Percentiles rank a stretch among this genome's conserved stretches.
phyloP scores from a whole-genome alignment of 2,329 filamentous ascomycete genomes.

The Septoria linicola region DNA sequence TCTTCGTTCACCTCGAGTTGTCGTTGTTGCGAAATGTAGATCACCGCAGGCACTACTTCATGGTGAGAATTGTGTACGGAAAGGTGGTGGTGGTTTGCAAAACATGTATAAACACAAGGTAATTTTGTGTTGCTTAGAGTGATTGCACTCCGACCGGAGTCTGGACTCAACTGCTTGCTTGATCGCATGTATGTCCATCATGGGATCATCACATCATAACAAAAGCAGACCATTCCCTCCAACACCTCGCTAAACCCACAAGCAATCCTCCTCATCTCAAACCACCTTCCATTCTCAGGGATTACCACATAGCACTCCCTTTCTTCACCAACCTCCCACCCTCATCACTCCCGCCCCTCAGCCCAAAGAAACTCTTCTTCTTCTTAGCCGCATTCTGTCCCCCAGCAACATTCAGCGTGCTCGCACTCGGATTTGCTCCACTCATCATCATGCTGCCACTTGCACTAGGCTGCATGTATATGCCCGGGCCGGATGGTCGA shows the following conservation, averaged over 20 bases:
- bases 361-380: conserved; percentile 42
- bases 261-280: background rate
- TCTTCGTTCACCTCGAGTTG: too few species aligned
- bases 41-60: too few species aligned
- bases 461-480: conserved; percentile 35
- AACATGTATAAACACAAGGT: too few species aligned
- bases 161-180: too few species aligned
- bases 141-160: too few species aligned
- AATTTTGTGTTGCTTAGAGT: too few species aligned
- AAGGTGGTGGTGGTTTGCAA: too few species aligned
- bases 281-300: background rate
- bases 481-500: conserved; percentile 23
- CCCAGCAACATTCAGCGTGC: conserved; percentile 14
- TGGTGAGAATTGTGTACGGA: too few species aligned
- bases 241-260: conserved; percentile 14
- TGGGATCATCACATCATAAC: too few species aligned
- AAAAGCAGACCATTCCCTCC: background rate
- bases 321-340: conserved; percentile 43
- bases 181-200: too few species aligned
- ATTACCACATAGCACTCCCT: conserved; percentile 48
- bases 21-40: too few species aligned
- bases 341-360: conserved; percentile 32
- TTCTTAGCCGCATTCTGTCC: conserved; percentile 24
- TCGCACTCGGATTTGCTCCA: conserved; percentile 31
- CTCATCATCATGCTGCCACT: conserved; percentile 37